Conservation (phyloP, 2,329 filamentous ascomycete genomes). For the Nothomitra cinnamomea region DNA sequence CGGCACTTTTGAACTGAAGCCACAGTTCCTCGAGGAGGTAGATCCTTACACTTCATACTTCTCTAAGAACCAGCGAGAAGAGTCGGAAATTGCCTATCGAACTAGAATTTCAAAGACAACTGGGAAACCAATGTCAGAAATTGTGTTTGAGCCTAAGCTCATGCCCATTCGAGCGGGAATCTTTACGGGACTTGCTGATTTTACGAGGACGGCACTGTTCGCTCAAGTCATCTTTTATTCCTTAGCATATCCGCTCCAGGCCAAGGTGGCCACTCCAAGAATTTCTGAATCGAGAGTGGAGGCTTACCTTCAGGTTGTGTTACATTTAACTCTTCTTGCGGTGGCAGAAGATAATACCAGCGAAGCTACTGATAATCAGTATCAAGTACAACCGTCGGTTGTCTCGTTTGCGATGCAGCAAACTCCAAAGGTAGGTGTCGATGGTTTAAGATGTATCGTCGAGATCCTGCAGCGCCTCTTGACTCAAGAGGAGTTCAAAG, state of each 20-base stretch:
- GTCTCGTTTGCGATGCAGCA: slow-evolving; percentile 52
- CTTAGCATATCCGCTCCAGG: slow-evolving; percentile 61
- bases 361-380: slow-evolving; percentile 30
- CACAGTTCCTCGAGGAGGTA: slow-evolving; percentile 69
- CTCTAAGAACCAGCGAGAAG: slow-evolving; percentile 90
- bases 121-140: slow-evolving; percentile 61
- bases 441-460: slow-evolving; percentile 22
- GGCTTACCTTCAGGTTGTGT: slow-evolving; percentile 75
- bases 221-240: slow-evolving; percentile 81
- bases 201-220: slow-evolving; percentile 74
- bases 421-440: slow-evolving; percentile 27
- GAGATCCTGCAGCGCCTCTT: slow-evolving; percentile 35
- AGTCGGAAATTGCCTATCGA: slow-evolving; percentile 79
- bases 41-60: slow-evolving; percentile 96
- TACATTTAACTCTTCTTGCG: slow-evolving; percentile 76
- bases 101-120: slow-evolving; percentile 76
- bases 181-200: slow-evolving; percentile 59
- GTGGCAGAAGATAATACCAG: slow-evolving; percentile 61
- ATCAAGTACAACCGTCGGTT: slow-evolving; percentile 45
- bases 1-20: slow-evolving; percentile 83
- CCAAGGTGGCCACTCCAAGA: slow-evolving; percentile 48
- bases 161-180: slow-evolving; percentile 58
- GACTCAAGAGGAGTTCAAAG: slow-evolving; percentile 57
- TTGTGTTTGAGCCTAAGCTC: slow-evolving; percentile 82
- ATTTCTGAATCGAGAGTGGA: slow-evolving; percentile 75